Base-by-base conservation (phyloP, 2,329 filamentous ascomycete genomes). In the Ustulina deusta region DNA sequence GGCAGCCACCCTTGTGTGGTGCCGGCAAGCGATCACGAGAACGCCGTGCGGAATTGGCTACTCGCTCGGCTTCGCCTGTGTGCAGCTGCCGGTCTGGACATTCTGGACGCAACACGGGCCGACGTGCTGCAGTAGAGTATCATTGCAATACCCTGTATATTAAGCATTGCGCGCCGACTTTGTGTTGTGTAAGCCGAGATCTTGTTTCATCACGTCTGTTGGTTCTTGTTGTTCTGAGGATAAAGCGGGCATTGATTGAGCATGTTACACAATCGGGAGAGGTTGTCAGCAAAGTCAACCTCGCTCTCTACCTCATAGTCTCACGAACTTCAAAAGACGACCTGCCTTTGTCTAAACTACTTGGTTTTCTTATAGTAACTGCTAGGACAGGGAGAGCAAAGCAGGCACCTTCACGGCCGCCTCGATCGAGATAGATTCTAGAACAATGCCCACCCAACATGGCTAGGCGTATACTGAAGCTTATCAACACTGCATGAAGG, bases 1-100 rank as follows among this genome's bases (percentile, higher is more conserved):
- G 20, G 69, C 63, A 71, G 61, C 62, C 62, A 68, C 59, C 66
- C 63, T 59, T 65, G 63, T 56, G 44, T 65, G 58, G 48, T 67
- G 60, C 58, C 57, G 48, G 51, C 57, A 61, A 57, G 61, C 38
- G 61, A 62, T 63, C 63, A 66, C 54, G 61, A 68, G 52, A 60
- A 56, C 40, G 38, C 40, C 46, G 56, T 46, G 46, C 57, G 22
- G 55, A 58, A 67, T 65, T 65, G 58, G 57, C 62, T 29, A 55
- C 59, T 61, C 10, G 61, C 58, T 63, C 61, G 61, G 54, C 61
- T 61, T 62, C 54, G n/a, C 58, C 46, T 55, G 40, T 65, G 52
- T 65, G 60, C 63, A 61, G 57, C 56, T 68, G 52, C 58, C 40
- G 32, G 56, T 36, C 34, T 42, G 20, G 56, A 59, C 40, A 17